These are phyloP conservation scores for Macadamia integrifolia DNA, from an alignment of 164 flowering plant genomes.

Conservation along the genomic window DNA sequence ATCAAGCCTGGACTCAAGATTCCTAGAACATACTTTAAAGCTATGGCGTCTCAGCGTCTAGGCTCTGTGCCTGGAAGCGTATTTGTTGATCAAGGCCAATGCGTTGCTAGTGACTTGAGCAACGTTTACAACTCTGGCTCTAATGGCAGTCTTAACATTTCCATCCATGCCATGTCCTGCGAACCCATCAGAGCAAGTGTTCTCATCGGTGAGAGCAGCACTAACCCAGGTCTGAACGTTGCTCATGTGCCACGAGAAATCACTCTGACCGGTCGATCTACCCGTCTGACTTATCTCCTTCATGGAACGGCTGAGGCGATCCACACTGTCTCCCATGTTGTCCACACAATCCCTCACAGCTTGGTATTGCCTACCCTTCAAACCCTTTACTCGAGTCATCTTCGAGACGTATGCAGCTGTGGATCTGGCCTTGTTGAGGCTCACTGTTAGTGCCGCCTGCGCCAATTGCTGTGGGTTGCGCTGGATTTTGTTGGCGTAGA, in stretches of 20 bases:
- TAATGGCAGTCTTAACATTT: constrained; percentile 13
- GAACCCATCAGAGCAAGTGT: constrained; percentile 36
- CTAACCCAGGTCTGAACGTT: constrained; percentile 44
- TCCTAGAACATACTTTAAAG: neutral
- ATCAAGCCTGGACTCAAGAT: neutral
- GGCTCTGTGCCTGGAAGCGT: constrained; percentile 11
- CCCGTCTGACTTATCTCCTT: constrained; percentile 24
- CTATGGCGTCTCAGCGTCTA: neutral
- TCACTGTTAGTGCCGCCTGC: constrained; percentile 21
- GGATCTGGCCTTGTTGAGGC: constrained; percentile 20
- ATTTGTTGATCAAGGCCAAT: constrained; percentile 27
- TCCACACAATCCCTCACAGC: constrained; percentile 30
- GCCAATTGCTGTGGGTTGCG: constrained; percentile 27
- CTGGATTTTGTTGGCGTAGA: constrained; percentile 14
- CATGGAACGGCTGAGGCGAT: constrained; percentile 21
- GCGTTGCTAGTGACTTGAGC: constrained; percentile 38
- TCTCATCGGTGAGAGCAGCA: constrained; percentile 38
- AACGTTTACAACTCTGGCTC: constrained; percentile 10
- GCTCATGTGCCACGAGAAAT: constrained; percentile 31
- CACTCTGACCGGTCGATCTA: neutral
- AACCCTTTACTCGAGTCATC: constrained; percentile 9
- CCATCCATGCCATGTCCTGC: constrained; percentile 9
- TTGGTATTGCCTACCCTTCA: constrained; percentile 13
- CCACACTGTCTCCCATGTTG: constrained; percentile 27
- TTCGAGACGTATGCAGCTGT: constrained; percentile 11